phyloP scores from a whole-genome alignment of 306 rosid genomes.

The Luffa aegyptiaca region DNA sequence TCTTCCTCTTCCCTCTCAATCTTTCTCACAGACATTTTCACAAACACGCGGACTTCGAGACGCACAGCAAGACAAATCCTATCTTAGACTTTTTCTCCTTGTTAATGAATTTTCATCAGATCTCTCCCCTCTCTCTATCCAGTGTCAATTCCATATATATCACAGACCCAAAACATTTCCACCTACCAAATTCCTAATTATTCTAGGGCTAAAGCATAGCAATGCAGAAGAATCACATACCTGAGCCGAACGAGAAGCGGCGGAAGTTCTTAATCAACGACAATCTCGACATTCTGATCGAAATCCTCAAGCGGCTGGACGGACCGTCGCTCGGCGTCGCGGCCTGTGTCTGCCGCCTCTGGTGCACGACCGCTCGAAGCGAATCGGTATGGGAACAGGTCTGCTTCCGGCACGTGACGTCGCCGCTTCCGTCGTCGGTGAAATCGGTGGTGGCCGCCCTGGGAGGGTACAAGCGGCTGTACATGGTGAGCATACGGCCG shows the following conservation, averaged over 20 bases:
- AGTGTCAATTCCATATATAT: background rate
- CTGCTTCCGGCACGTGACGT: slow-evolving; percentile 68
- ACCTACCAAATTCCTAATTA: background rate
- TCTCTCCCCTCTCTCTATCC: slow-evolving; percentile 8
- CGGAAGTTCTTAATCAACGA: slow-evolving; percentile 70
- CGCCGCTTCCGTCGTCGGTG: slow-evolving; percentile 44
- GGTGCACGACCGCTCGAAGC: slow-evolving; percentile 56
- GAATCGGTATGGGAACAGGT: slow-evolving; percentile 92
- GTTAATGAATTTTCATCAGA: background rate
- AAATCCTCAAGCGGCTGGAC: slow-evolving; percentile 84
- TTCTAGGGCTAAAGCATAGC: background rate
- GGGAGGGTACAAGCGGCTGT: slow-evolving; percentile 83
- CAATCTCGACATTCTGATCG: slow-evolving; percentile 78
- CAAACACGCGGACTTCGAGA: slow-evolving; percentile 9
- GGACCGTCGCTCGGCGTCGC: slow-evolving; percentile 82
- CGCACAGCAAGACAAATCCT: slow-evolving; percentile 10
- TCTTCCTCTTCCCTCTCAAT: background rate
- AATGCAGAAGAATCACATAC: slow-evolving; percentile 16
- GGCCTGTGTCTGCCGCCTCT: slow-evolving; percentile 79
- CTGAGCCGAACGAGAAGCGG: slow-evolving; percentile 25
- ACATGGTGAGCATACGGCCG: slow-evolving; percentile 79
- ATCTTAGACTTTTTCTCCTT: slow-evolving; percentile 14
- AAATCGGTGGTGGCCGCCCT: slow-evolving; percentile 64
- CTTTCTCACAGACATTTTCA: slow-evolving; percentile 7
- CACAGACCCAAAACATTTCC: background rate